Evolutionary conservation across 2,329 filamentous ascomycete genomes (phyloP).

Genomic region (Emergomyces pasteurianus): DNA sequence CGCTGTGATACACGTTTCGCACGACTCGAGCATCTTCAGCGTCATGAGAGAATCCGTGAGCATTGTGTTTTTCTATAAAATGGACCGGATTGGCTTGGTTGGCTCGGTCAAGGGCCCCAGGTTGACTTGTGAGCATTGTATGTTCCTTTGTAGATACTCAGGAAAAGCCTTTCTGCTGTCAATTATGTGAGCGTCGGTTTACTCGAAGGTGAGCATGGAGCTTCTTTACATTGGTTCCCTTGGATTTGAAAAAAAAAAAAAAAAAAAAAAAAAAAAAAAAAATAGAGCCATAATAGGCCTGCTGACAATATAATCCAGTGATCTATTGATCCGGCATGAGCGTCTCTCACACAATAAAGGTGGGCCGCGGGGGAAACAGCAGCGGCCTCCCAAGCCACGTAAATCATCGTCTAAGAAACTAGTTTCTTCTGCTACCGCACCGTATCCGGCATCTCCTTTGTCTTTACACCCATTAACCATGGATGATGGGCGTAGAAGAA

Average conservation of each 20-base stretch:
- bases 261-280: neutral
- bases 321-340: conserved; percentile 31
- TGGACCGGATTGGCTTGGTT: neutral
- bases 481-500: neutral
- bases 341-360: conserved; percentile 25
- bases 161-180: conserved; percentile 30
- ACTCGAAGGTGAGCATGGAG: conserved; percentile 23
- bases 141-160: conserved; percentile 21
- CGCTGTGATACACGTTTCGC: conserved; percentile 12
- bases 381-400: conserved; percentile 7
- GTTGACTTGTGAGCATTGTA: neutral
- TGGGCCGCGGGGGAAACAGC: conserved; percentile 4
- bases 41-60: conserved; percentile 26
- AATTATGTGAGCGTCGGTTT: conserved; percentile 30
- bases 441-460: neutral
- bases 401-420: conserved; percentile 15
- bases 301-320: conserved; percentile 13
- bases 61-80: neutral
- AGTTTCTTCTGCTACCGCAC: neutral
- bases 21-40: conserved; percentile 30
- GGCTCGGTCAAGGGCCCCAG: neutral
- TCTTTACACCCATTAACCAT: neutral
- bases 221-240: neutral
- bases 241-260: no score
- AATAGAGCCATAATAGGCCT: neutral